Conservation (phyloP, 2,329 filamentous ascomycete genomes). For the Aureobasidium sp. region DNA sequence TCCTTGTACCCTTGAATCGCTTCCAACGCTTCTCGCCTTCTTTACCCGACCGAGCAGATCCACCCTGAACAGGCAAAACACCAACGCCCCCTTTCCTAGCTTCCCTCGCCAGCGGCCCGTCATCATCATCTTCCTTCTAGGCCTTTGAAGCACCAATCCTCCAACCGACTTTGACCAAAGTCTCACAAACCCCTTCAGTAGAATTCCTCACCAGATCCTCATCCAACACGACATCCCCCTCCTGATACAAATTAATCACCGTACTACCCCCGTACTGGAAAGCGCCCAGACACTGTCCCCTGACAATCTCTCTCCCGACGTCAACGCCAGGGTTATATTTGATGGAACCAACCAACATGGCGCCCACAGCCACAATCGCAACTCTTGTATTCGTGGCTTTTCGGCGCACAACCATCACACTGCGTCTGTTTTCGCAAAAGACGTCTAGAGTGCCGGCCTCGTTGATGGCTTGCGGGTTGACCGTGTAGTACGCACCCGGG, state of each 20-base stretch:
- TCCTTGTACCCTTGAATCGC: not conserved
- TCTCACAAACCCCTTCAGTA: constrained; percentile 33
- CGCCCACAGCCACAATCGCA: constrained; percentile 37
- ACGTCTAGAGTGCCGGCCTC: constrained; percentile 35
- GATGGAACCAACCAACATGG: constrained; percentile 40
- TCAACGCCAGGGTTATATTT: constrained; percentile 34
- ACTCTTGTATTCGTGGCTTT: constrained; percentile 26
- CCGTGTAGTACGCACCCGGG: constrained; percentile 36
- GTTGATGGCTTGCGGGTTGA: constrained; percentile 39
- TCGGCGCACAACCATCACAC: constrained; percentile 34
- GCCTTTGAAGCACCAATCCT: constrained; percentile 21
- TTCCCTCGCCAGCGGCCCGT: not conserved
- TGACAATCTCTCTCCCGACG: constrained; percentile 27
- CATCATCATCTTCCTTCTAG: constrained; percentile 1
- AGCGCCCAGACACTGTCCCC: constrained; percentile 36
- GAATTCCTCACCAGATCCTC: constrained; percentile 36
- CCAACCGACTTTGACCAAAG: constrained; percentile 35
- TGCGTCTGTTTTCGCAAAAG: constrained; percentile 38
- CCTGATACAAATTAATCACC: constrained; percentile 35
- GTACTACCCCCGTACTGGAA: constrained; percentile 40
- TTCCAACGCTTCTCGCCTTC: no score
- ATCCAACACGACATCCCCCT: constrained; percentile 32
- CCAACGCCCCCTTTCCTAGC: not conserved
- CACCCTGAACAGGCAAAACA: not conserved
- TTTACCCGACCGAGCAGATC: not conserved